phyloP scores from a whole-genome alignment of 805 yeast genomes.

The Pichia thaimueangensis region DNA sequence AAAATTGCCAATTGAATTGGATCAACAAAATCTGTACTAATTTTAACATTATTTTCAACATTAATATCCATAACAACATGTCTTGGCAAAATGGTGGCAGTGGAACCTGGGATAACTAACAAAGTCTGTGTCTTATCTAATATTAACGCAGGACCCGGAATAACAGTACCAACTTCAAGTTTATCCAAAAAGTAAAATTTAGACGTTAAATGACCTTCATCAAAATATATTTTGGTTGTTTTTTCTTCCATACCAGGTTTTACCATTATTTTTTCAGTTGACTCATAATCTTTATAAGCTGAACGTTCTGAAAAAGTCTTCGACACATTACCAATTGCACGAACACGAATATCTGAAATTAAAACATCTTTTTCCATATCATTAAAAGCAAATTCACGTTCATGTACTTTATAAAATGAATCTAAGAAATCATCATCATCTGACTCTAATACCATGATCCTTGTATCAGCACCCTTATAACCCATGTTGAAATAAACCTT shows the following conservation, averaged over 20 bases:
- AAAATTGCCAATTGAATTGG: slow-evolving; percentile 72
- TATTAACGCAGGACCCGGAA: slow-evolving; percentile 49
- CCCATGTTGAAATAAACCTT: slow-evolving; percentile 60
- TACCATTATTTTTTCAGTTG: slow-evolving; percentile 75
- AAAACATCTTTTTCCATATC: slow-evolving; percentile 41
- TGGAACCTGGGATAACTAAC: slow-evolving; percentile 28
- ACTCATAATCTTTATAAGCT: slow-evolving; percentile 66
- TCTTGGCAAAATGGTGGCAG: slow-evolving; percentile 12
- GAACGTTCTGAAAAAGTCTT: slow-evolving; percentile 65
- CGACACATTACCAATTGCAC: slow-evolving; percentile 63
- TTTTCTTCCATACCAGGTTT: slow-evolving; percentile 90
- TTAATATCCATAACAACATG: not conserved
- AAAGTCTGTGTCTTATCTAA: slow-evolving; percentile 46
- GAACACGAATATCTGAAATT: slow-evolving; percentile 67
- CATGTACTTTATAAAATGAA: slow-evolving; percentile 50
- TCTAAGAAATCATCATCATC: slow-evolving; percentile 29
- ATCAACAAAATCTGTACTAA: slow-evolving; percentile 31
- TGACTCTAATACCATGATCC: slow-evolving; percentile 43
- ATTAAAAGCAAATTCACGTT: slow-evolving; percentile 56
- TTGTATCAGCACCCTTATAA: slow-evolving; percentile 83
- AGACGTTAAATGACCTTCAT: slow-evolving; percentile 13
- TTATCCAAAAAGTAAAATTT: not conserved
- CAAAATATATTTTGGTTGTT: slow-evolving; percentile 27
- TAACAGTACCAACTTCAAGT: not conserved
- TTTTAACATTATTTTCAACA: slow-evolving; percentile 25